Percentiles rank a stretch among this genome's conserved stretches.
Evolutionary conservation across 352 stramenopile genomes (phyloP).

Genomic region (Nothophytophthora sp.): DNA sequence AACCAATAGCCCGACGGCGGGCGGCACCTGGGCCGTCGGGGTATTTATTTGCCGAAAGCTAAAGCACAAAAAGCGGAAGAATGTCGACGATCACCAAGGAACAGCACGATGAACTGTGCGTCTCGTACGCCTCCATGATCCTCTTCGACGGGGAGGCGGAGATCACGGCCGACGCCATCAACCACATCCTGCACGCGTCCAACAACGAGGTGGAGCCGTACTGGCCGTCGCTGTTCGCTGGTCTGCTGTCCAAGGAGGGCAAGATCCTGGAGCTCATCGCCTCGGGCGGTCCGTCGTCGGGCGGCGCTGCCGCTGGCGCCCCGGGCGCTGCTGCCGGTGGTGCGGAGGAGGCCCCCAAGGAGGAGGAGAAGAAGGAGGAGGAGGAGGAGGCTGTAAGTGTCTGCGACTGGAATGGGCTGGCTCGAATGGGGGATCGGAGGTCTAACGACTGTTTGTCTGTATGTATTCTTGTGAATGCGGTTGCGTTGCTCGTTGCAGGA

Average conservation of each 20-base stretch:
- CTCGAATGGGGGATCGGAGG: background rate
- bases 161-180: slow-evolving; percentile 75
- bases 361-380: slow-evolving; percentile 69
- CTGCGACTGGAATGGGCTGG: background rate
- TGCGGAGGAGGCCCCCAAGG: slow-evolving; percentile 47
- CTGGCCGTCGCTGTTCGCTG: slow-evolving; percentile 77
- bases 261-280: slow-evolving; percentile 83
- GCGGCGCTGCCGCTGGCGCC: slow-evolving; percentile 39
- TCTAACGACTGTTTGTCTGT: slow-evolving; percentile 14
- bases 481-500: slow-evolving; percentile 32
- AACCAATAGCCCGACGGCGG: slow-evolving; percentile 29
- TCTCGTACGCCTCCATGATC: slow-evolving; percentile 83
- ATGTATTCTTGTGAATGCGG: background rate
- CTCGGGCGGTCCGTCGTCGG: slow-evolving; percentile 49
- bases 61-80: slow-evolving; percentile 45
- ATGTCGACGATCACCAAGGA: slow-evolving; percentile 85
- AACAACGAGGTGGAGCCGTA: slow-evolving; percentile 87
- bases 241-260: slow-evolving; percentile 74
- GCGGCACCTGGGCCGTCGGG: slow-evolving; percentile 2
- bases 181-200: slow-evolving; percentile 68
- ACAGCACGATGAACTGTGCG: slow-evolving; percentile 86
- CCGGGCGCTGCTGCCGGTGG: slow-evolving; percentile 32
- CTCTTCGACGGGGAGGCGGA: slow-evolving; percentile 86
- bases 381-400: slow-evolving; percentile 67
- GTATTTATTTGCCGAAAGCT: slow-evolving; percentile 53